Evolutionary conservation across 257 asterid genomes (phyloP), one percentile per base, ranked within the genome.

Genomic region (Phtheirospermum japonicum): DNA sequence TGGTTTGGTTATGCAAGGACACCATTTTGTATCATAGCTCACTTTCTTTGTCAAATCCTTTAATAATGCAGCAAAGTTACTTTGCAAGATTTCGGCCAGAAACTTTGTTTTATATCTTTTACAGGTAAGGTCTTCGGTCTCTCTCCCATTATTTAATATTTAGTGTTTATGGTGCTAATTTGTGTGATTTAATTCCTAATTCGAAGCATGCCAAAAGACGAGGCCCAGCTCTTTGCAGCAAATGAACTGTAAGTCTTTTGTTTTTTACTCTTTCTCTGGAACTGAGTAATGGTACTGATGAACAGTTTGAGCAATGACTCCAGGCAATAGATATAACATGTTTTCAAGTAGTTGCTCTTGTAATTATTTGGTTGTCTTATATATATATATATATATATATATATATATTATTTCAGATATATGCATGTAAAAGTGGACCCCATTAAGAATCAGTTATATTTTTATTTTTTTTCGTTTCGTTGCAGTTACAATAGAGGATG

Each of bases 151-250:
- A 20, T 66, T 33, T 20, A 45, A 30, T 45, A 57, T 59, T 34
- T 72, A n/a, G 33, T 59, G 39, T 32, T 62, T 37, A 32, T 45
- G 60, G 57, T 48, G 13, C 71, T 73, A 68, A 75, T 58, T 79
- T 65, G 36, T 69, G 64, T 61, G 54, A 46, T 32, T 64, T 53
- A 55, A 73, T 49, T 73, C 68, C 69, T 71, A 31, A 72, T 59
- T 32, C 70, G 65, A 76, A 87, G 97, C 90, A 90, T 90, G 97
- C 96, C 98, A 20, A 85, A 75, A 76, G 98, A 85, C 2, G 91
- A 85, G 75, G 95, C 96, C 0, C 98, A 90, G 72, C 79, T 90
- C 71, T 82, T 65, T 73, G 95, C 98, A 9, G 94, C 91, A 69
- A 85, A 80, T 54, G 98, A 90, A 73, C 81, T 90, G 98, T 90